These are phyloP conservation scores for Chionographis japonica DNA, from an alignment of 106 monocot genomes.

Conservation along the genomic window DNA sequence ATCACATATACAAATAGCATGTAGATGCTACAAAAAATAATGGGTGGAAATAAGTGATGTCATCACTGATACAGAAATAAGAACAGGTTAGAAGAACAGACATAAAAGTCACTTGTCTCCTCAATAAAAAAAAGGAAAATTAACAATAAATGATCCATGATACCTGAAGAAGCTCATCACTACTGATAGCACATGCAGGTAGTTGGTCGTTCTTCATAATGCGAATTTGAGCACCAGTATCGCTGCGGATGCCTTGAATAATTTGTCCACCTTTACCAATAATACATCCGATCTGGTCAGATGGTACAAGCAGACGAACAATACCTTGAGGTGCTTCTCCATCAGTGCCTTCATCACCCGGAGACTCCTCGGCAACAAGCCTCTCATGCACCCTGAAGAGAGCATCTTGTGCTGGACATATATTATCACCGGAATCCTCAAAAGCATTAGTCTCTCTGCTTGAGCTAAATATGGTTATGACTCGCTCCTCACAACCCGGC, in stretches of 20 bases:
- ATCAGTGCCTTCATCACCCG: constrained; percentile 52
- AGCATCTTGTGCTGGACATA: constrained; percentile 95
- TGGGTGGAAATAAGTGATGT: too few relatives aligned
- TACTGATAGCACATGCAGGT: constrained; percentile 63
- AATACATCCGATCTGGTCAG: constrained; percentile 95
- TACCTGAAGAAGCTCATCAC: constrained; percentile 96
- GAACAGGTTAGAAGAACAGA: too few relatives aligned
- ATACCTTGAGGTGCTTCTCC: constrained; percentile 46
- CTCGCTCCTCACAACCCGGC: constrained; percentile 77
- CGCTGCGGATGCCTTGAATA: constrained; percentile 64
- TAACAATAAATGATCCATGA: not conserved
- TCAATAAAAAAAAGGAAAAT: too few relatives aligned
- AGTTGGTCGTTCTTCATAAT: constrained; percentile 64
- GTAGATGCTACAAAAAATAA: too few relatives aligned
- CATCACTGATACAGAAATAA: too few relatives aligned
- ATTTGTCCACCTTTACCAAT: constrained; percentile 86
- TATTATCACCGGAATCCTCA: constrained; percentile 55
- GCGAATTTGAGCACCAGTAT: constrained; percentile 70
- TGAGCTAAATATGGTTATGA: constrained; percentile 81
- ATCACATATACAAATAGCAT: too few relatives aligned
- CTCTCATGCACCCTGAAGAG: constrained; percentile 81
- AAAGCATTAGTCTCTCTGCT: constrained; percentile 54
- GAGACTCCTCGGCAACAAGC: constrained; percentile 52
- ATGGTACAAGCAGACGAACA: constrained; percentile 78
- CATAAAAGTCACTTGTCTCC: too few relatives aligned